Base-by-base conservation (phyloP, 176 grass and related monocot genomes). In the sorghum (Sorghum bicolor) region DNA sequence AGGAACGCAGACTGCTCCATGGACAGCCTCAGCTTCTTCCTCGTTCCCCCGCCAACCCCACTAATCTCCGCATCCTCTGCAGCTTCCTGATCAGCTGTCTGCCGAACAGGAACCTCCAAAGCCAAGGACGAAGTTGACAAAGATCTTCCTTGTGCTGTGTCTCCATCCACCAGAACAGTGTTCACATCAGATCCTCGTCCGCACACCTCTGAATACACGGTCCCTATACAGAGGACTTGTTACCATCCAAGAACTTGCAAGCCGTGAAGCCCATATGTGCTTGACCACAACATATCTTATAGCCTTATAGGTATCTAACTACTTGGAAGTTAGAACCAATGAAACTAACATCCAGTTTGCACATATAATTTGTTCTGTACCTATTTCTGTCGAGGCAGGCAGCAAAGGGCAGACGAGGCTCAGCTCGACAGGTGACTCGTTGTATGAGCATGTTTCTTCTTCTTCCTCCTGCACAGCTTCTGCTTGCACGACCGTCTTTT, bases 11-110 rank as follows among this genome's bases (percentile, higher is more conserved):
- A 90, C 25, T 97, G 94, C 31, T 94, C 85, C 64, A 94, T 97
- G 12, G 91, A 97, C 12, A 97, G 87, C 47, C 91, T 92, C 28
- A 94, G 82, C 64, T 97, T 97, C 80, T 97, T 97, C 84, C 89
- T 90, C 10, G 15, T 63, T 26, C 68, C 81, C 4, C 75, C 69
- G 4, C 80, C 70, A 22, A 17, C 39, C 52, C 40, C 84, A 37
- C 62, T 64, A 4, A 75, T 75, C 24, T 80, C 88, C 5, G 83
- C 79, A 22, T 83, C 79, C 12, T 83, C 84, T 48, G 79, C 75
- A 74, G 31, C 84, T 74, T 86, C 88, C 19, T 74, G 74, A 32
- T 86, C 75, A 75, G 39, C 68, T 47, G 68, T 62, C 13, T 50
- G 80, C 25, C 40, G 8, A 50, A 47, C 4, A 62, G 84, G 63